Evolutionary conservation across 805 yeast species (phyloP).

Genomic region (Candida tammaniensis): DNA sequence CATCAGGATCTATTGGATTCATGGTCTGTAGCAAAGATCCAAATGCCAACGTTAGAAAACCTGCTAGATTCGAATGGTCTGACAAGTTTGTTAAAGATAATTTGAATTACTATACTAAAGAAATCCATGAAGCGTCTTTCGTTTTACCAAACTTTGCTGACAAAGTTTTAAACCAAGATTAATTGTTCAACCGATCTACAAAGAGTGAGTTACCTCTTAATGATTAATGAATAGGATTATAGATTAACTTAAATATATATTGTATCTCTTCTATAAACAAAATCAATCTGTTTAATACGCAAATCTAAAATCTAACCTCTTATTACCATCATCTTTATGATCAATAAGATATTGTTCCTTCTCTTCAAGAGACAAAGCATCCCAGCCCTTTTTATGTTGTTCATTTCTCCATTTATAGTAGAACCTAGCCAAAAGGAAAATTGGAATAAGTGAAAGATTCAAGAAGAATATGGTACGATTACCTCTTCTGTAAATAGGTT

Average conservation of each 20-base stretch:
- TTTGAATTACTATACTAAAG: conserved; percentile 78
- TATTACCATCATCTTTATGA: conserved; percentile 22
- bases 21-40: conserved; percentile 89
- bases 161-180: conserved; percentile 33
- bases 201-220: conserved; percentile 9
- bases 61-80: conserved; percentile 59
- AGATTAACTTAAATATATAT: conserved; percentile 8
- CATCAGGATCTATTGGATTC: conserved; percentile 97
- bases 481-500: conserved; percentile 26
- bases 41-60: conserved; percentile 59
- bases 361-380: conserved; percentile 17
- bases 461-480: conserved; percentile 21
- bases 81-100: conserved; percentile 60
- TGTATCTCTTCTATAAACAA: not conserved
- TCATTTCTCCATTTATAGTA: conserved; percentile 25
- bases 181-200: conserved; percentile 5
- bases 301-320: conserved; percentile 23
- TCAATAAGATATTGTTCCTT: conserved; percentile 16
- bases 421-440: conserved; percentile 17
- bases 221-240: conserved; percentile 10
- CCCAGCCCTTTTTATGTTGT: conserved; percentile 16
- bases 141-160: conserved; percentile 91
- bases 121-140: conserved; percentile 84
- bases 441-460: conserved; percentile 19
- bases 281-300: conserved; percentile 13